Conservation (phyloP, 805 yeast species). For the Hanseniaspora vineae region DNA sequence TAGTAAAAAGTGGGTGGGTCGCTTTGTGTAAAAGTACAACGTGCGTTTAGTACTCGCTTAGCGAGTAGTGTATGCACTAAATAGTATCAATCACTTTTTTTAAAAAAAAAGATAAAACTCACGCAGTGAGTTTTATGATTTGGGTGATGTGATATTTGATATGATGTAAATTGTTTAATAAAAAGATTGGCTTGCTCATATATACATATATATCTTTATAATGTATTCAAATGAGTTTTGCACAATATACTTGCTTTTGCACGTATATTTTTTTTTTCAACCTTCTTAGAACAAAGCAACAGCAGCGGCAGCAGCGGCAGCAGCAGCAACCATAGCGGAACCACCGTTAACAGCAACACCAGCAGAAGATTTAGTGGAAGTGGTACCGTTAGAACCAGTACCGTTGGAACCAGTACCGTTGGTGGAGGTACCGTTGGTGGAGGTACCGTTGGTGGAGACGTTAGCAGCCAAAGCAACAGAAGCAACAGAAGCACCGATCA, state of each 20-base stretch:
- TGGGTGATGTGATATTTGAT: too few species aligned
- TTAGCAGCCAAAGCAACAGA: constrained; percentile 57
- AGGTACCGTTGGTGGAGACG: constrained; percentile 28
- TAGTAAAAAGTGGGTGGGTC: too few species aligned
- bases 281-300: constrained; percentile 32
- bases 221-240: too few species aligned
- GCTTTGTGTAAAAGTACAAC: too few species aligned
- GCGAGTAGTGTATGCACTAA: too few species aligned
- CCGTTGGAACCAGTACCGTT: constrained; percentile 28
- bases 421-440: constrained; percentile 31
- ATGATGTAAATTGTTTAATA: too few species aligned
- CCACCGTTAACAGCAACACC: constrained; percentile 42
- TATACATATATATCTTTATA: too few species aligned
- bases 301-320: constrained; percentile 77
- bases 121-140: too few species aligned
- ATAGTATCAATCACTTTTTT: too few species aligned
- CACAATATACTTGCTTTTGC: not conserved
- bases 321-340: constrained; percentile 66
- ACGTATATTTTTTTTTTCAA: not conserved
- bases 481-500: constrained; percentile 57
- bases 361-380: constrained; percentile 30
- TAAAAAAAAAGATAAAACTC: too few species aligned
- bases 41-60: too few species aligned
- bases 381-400: constrained; percentile 11
- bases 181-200: too few species aligned